phyloP scores from a whole-genome alignment of 2,329 filamentous ascomycete species.

The Monosporascus sp. region DNA sequence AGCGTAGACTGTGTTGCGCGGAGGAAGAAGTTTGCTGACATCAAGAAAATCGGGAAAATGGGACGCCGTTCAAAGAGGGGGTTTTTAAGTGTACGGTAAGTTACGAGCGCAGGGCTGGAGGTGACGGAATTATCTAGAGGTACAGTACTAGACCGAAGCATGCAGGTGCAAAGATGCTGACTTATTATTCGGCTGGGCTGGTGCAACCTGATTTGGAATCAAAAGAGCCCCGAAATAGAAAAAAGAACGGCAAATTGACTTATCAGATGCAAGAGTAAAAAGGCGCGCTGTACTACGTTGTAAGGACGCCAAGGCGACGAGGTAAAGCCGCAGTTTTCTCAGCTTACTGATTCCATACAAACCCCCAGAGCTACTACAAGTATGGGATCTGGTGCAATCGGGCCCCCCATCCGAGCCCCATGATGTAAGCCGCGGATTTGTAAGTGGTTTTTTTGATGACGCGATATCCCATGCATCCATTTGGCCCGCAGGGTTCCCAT shows the following conservation, averaged over 20 bases:
- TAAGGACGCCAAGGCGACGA: not conserved
- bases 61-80: not conserved
- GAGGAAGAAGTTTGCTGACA: slow-evolving; percentile 17
- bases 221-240: no score
- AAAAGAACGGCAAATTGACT: not conserved
- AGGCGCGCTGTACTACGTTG: not conserved
- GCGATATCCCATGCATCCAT: not conserved
- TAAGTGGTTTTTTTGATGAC: not conserved
- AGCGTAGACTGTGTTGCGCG: slow-evolving; percentile 12
- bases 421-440: not conserved
- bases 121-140: no score
- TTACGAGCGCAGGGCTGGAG: no score
- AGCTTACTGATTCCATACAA: not conserved
- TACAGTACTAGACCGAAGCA: no score
- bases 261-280: not conserved
- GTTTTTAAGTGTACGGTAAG: slow-evolving; percentile 1
- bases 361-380: not conserved
- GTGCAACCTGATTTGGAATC: no score
- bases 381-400: not conserved
- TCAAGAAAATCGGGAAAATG: slow-evolving; percentile 2
- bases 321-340: not conserved
- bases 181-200: not conserved
- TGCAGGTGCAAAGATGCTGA: not conserved
- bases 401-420: not conserved
- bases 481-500: no score